Evolutionary conservation across 768 basidiomycete species (phyloP).

Genomic region (Dioszegia hungarica): DNA sequence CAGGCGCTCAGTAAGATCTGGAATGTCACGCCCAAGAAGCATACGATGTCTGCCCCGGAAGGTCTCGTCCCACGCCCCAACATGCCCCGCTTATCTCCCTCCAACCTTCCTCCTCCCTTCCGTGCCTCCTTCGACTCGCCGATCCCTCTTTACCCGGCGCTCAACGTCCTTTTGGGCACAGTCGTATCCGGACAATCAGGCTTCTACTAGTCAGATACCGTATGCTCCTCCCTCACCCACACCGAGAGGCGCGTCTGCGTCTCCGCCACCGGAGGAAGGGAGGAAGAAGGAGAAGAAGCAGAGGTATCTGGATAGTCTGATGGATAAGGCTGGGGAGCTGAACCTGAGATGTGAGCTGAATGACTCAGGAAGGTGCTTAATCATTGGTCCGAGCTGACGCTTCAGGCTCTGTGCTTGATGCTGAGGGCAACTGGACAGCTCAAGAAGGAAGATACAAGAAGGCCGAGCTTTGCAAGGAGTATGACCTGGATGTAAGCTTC

Average conservation of each 20-base stretch:
- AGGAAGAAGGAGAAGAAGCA: conserved; percentile 34
- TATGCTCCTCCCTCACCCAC: conserved; percentile 16
- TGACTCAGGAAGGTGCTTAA: conserved; percentile 9
- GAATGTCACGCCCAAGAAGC: too few relatives aligned
- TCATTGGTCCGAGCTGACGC: conserved; percentile 5
- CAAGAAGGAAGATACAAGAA: conserved; percentile 63
- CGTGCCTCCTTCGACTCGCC: not conserved
- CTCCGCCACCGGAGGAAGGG: conserved; percentile 13
- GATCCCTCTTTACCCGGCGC: conserved; percentile 20
- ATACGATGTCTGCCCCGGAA: too few relatives aligned
- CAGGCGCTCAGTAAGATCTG: too few relatives aligned
- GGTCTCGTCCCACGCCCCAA: too few relatives aligned
- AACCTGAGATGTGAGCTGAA: conserved; percentile 84
- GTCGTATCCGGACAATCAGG: conserved; percentile 17
- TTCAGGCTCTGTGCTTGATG: conserved; percentile 77
- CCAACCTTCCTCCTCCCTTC: not conserved
- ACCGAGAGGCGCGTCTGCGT: not conserved
- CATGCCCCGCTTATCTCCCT: too few relatives aligned
- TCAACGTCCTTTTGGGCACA: conserved; percentile 29
- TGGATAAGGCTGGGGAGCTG: conserved; percentile 69
- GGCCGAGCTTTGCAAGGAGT: conserved; percentile 79
- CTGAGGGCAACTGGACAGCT: conserved; percentile 59
- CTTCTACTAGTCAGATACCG: conserved; percentile 19
- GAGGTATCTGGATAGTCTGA: conserved; percentile 44
- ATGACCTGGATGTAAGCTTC: conserved; percentile 75